Conservation (phyloP, 768 basidiomycete genomes). For the Tylopilus sp. region DNA sequence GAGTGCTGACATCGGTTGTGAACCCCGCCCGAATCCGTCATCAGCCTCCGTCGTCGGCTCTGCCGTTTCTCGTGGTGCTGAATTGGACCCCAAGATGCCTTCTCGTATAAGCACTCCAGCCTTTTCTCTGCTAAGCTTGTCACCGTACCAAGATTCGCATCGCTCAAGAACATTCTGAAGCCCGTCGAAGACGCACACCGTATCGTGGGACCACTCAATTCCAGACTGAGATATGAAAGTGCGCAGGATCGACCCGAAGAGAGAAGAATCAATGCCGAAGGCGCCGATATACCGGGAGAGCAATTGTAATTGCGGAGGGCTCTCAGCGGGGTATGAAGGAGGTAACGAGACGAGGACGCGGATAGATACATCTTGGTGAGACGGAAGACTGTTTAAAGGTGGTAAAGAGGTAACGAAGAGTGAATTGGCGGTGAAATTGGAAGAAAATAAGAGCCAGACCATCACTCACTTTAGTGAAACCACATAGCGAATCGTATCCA, state of each 20-base stretch:
- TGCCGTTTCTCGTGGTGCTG: slow-evolving; percentile 5
- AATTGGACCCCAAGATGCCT: slow-evolving; percentile 37
- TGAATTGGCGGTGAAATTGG: neutral
- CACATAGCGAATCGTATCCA: slow-evolving; percentile 58
- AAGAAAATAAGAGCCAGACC: neutral
- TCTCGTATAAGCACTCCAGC: slow-evolving; percentile 55
- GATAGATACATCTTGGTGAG: slow-evolving; percentile 50
- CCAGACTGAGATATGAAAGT: slow-evolving; percentile 78
- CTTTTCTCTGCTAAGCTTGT: slow-evolving; percentile 54
- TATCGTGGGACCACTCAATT: slow-evolving; percentile 71
- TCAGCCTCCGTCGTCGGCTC: slow-evolving; percentile 4
- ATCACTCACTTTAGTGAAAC: slow-evolving; percentile 56
- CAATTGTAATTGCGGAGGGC: slow-evolving; percentile 80
- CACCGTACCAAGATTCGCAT: slow-evolving; percentile 67
- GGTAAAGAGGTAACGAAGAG: neutral
- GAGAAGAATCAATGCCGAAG: slow-evolving; percentile 65
- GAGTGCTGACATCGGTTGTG: neutral
- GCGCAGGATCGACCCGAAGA: slow-evolving; percentile 76
- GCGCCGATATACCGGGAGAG: slow-evolving; percentile 81
- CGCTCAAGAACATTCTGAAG: slow-evolving; percentile 70
- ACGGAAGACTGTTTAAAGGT: slow-evolving; percentile 42
- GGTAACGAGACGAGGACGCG: slow-evolving; percentile 59
- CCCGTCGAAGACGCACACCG: slow-evolving; percentile 85
- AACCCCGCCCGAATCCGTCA: slow-evolving; percentile 1
- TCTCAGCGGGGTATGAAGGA: slow-evolving; percentile 56